These are phyloP conservation scores for Exophiala alcalophila DNA, from an alignment of 2,329 filamentous ascomycete genomes.

Conservation along the genomic window DNA sequence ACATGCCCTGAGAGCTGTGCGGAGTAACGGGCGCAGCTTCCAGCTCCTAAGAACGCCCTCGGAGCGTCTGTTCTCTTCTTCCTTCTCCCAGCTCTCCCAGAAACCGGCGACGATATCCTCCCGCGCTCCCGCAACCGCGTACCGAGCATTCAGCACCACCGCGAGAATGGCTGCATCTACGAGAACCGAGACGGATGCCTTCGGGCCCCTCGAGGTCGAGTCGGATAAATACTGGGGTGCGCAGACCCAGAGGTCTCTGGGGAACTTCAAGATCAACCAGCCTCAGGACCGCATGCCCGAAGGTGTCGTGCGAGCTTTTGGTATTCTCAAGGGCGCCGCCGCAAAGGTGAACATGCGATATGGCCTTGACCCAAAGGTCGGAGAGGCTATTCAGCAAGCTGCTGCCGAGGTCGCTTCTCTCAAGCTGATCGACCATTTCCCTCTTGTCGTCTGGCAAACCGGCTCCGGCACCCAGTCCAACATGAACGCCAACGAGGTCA, in stretches of 20 bases:
- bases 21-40: conserved; percentile 25
- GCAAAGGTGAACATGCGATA: conserved; percentile 94
- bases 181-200: conserved; percentile 92
- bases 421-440: conserved; percentile 95
- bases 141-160: conserved; percentile 24
- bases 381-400: conserved; percentile 90
- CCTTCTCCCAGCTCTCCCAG: conserved; percentile 15
- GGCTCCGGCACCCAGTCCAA: conserved; percentile 98
- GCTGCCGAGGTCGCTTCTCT: conserved; percentile 88
- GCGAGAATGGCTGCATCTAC: conserved; percentile 40
- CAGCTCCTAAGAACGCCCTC: conserved; percentile 19
- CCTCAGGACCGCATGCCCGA: conserved; percentile 97
- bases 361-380: conserved; percentile 84
- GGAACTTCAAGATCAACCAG: conserved; percentile 99
- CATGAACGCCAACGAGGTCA: conserved; percentile 99
- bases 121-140: conserved; percentile 10
- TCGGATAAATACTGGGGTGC: conserved; percentile 92
- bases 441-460: conserved; percentile 98
- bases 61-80: conserved; percentile 19
- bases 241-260: conserved; percentile 62
- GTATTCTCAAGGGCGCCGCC: conserved; percentile 94
- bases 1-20: conserved; percentile 26
- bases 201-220: conserved; percentile 78
- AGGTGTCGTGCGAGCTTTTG: conserved; percentile 87
- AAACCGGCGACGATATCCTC: conserved; percentile 4